A percentile compares a stretch with the other conserved stretches of the same genome.
Evolutionary conservation across 2,329 filamentous ascomycete genomes (phyloP).

Genomic region (Botryosphaeria dothidea): DNA sequence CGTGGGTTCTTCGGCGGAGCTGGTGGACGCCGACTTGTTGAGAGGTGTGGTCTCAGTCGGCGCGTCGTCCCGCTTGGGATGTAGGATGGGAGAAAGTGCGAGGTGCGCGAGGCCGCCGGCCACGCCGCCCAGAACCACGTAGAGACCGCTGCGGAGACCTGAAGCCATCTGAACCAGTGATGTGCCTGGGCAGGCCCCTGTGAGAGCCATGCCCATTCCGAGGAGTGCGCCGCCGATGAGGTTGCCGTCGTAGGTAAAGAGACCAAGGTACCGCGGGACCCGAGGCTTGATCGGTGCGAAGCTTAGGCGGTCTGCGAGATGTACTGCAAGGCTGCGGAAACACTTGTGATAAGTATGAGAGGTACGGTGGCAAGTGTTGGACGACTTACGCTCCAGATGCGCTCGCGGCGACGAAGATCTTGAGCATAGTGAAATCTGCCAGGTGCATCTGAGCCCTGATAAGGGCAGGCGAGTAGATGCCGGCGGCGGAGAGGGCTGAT

Average conservation of each 20-base stretch:
- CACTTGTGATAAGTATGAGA: not conserved
- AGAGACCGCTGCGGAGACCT: conserved; percentile 54
- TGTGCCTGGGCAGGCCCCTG: conserved; percentile 67
- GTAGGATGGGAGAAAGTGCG: not conserved
- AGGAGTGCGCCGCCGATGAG: conserved; percentile 63
- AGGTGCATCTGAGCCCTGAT: conserved; percentile 64
- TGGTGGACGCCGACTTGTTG: not conserved
- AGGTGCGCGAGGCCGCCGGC: conserved; percentile 52
- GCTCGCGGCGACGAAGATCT: conserved; percentile 64
- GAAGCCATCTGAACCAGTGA: conserved; percentile 62
- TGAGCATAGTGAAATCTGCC: conserved; percentile 65
- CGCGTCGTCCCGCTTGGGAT: not conserved
- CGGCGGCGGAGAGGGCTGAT: conserved; percentile 48
- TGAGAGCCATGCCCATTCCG: conserved; percentile 66
- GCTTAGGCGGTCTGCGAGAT: conserved; percentile 46
- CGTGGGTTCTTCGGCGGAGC: not conserved
- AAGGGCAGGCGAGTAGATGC: conserved; percentile 61
- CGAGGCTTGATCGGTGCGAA: conserved; percentile 51
- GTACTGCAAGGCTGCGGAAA: conserved; percentile 46
- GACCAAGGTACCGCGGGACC: conserved; percentile 44
- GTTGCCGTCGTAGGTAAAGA: conserved; percentile 65
- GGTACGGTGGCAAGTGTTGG: not conserved
- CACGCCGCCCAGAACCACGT: conserved; percentile 56
- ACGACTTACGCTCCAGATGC: conserved; percentile 60
- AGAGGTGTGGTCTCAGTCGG: not conserved